phyloP scores from a whole-genome alignment of 2,329 filamentous ascomycete genomes.

The Fusarium sp. region DNA sequence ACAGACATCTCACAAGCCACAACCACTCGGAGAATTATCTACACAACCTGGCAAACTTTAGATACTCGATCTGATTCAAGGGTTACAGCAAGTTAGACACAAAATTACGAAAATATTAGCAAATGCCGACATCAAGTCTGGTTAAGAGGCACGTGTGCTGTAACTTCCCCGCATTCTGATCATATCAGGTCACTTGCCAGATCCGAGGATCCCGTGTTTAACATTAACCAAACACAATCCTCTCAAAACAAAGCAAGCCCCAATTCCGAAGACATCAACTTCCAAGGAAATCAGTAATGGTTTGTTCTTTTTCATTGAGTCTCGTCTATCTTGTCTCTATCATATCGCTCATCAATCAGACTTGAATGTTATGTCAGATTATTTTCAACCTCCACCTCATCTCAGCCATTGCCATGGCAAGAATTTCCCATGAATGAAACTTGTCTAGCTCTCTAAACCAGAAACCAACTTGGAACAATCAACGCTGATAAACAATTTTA shows the following conservation, averaged over 20 bases:
- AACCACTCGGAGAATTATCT: background rate
- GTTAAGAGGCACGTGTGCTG: constrained; percentile 26
- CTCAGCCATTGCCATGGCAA: constrained; percentile 17
- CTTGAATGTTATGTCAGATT: constrained; percentile 22
- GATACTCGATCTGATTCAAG: background rate
- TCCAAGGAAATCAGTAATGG: constrained; percentile 20
- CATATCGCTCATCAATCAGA: constrained; percentile 21
- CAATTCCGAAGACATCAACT: no score
- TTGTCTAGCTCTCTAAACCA: constrained; percentile 11
- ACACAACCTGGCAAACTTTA: background rate
- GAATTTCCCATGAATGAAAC: constrained; percentile 9
- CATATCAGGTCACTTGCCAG: constrained; percentile 11
- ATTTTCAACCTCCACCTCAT: constrained; percentile 22
- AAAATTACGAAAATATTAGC: constrained; percentile 9
- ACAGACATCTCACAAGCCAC: background rate
- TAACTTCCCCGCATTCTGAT: constrained; percentile 33
- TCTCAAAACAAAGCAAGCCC: constrained; percentile 3
- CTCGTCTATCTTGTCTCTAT: constrained; percentile 38
- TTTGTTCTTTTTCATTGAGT: constrained; percentile 34
- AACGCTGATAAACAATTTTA: constrained; percentile 32
- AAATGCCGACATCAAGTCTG: background rate
- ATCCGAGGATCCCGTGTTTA: constrained; percentile 23
- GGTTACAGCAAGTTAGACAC: background rate
- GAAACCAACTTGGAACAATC: constrained; percentile 40
- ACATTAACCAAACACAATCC: constrained; percentile 8